Conservation (phyloP, 331 rosid genomes). For the Rosa hybrid region DNA sequence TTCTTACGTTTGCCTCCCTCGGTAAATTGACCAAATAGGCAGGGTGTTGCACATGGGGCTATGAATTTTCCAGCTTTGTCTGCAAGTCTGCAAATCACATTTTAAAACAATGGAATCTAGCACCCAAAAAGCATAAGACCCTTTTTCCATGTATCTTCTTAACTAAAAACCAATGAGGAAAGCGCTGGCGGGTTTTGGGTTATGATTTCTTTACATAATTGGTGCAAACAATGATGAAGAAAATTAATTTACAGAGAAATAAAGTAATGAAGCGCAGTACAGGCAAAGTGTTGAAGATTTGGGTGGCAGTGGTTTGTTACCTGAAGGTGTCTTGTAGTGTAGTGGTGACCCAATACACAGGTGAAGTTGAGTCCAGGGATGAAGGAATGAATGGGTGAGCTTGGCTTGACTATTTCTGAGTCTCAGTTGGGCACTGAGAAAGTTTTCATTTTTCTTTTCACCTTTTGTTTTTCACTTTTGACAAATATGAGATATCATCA, state of each 20-base stretch:
- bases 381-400: conserved; percentile 7
- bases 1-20: conserved; percentile 15
- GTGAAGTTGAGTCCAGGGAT: conserved; percentile 5
- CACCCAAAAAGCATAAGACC: not conserved
- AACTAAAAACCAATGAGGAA: not conserved
- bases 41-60: conserved; percentile 30
- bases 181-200: not conserved
- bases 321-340: not conserved
- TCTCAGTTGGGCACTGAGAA: not conserved
- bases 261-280: not conserved
- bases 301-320: not conserved
- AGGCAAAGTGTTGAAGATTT: not conserved
- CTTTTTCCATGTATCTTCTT: not conserved
- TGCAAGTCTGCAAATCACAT: conserved; percentile 2
- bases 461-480: not conserved
- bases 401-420: not conserved
- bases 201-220: not conserved
- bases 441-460: not conserved
- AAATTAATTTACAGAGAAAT: not conserved
- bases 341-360: conserved; percentile 6
- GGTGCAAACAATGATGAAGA: not conserved
- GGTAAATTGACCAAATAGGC: conserved; percentile 35
- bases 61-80: conserved; percentile 25
- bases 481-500: not conserved
- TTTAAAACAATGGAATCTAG: not conserved